These are phyloP conservation scores for Hypoxylon sp. DNA, from an alignment of 2,329 filamentous ascomycete genomes.

Conservation along the genomic window DNA sequence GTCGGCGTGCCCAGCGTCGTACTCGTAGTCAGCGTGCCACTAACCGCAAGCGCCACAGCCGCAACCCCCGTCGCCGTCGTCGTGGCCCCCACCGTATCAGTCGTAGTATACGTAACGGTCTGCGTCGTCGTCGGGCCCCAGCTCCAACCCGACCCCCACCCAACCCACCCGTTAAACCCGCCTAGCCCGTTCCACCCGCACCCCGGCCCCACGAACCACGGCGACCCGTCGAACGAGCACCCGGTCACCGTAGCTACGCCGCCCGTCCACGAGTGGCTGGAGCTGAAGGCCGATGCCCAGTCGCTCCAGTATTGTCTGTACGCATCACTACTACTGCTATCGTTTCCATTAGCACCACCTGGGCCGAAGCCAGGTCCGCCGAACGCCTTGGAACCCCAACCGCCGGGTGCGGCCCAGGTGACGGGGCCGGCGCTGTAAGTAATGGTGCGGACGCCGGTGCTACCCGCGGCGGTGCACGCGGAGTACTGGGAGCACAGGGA, in stretches of 20 bases:
- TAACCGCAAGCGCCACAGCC: slow-evolving; percentile 53
- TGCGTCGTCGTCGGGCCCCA: slow-evolving; percentile 56
- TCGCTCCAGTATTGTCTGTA: slow-evolving; percentile 51
- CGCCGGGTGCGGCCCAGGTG: slow-evolving; percentile 55
- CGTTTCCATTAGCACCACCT: slow-evolving; percentile 23
- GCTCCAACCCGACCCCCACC: slow-evolving; percentile 60
- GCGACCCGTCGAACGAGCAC: slow-evolving; percentile 59
- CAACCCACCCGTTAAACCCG: slow-evolving; percentile 58
- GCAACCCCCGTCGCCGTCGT: slow-evolving; percentile 51
- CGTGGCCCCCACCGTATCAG: slow-evolving; percentile 49
- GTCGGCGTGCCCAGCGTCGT: slow-evolving; percentile 48
- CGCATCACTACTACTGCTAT: slow-evolving; percentile 2
- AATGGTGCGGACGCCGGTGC: slow-evolving; percentile 59
- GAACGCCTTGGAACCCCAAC: slow-evolving; percentile 47
- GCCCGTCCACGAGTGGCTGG: slow-evolving; percentile 56
- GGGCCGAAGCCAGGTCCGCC: slow-evolving; percentile 25
- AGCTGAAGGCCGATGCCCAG: slow-evolving; percentile 52
- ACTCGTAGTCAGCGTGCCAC: slow-evolving; percentile 54
- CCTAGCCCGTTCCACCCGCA: slow-evolving; percentile 56
- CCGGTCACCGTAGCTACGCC: slow-evolving; percentile 60
- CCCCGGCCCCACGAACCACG: slow-evolving; percentile 58
- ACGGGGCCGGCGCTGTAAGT: slow-evolving; percentile 55
- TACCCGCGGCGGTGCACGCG: slow-evolving; percentile 58
- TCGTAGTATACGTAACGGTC: slow-evolving; percentile 56
- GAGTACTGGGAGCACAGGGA: slow-evolving; percentile 60